Percentiles rank a stretch among this genome's conserved stretches.
Evolutionary conservation across 1,139 yeast species (phyloP).

Genomic region (Candida sanyaensis): DNA sequence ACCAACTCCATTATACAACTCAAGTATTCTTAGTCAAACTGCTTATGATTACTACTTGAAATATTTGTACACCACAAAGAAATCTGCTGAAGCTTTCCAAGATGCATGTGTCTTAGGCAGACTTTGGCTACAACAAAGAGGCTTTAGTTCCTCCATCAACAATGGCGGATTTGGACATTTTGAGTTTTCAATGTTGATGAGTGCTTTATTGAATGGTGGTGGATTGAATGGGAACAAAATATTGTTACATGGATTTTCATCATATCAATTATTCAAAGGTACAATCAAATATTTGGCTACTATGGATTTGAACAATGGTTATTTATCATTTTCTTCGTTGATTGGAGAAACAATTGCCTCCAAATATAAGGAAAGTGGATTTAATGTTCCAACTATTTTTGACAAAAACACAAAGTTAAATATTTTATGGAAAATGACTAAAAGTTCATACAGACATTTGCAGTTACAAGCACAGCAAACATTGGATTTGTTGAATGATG

Average conservation of each 20-base stretch:
- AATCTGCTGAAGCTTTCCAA: constrained; percentile 77
- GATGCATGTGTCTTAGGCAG: constrained; percentile 89
- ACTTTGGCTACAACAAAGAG: constrained; percentile 88
- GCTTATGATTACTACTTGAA: constrained; percentile 70
- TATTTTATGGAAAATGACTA: constrained; percentile 79
- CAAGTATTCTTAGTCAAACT: constrained; percentile 71
- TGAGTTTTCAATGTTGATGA: constrained; percentile 81
- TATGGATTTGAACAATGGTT: constrained; percentile 67
- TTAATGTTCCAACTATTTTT: constrained; percentile 71
- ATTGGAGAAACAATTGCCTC: constrained; percentile 49
- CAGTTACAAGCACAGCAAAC: constrained; percentile 72
- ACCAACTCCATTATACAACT: constrained; percentile 85
- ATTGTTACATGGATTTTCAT: constrained; percentile 82
- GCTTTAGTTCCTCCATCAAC: constrained; percentile 62
- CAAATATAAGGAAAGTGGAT: constrained; percentile 60
- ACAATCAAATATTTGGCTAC: constrained; percentile 79
- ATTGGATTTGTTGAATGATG: constrained; percentile 68
- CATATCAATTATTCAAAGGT: constrained; percentile 91
- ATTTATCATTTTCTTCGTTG: constrained; percentile 64
- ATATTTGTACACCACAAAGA: constrained; percentile 72
- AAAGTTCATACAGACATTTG: constrained; percentile 62
- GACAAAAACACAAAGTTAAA: constrained; percentile 77
- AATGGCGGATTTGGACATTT: constrained; percentile 90
- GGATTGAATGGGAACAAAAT: constrained; percentile 75
- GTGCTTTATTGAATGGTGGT: constrained; percentile 84